Percentiles rank a stretch among this genome's conserved stretches.
Evolutionary conservation across 2,329 filamentous ascomycete genomes (phyloP).

Genomic region (Trichoderma koningiopsis): DNA sequence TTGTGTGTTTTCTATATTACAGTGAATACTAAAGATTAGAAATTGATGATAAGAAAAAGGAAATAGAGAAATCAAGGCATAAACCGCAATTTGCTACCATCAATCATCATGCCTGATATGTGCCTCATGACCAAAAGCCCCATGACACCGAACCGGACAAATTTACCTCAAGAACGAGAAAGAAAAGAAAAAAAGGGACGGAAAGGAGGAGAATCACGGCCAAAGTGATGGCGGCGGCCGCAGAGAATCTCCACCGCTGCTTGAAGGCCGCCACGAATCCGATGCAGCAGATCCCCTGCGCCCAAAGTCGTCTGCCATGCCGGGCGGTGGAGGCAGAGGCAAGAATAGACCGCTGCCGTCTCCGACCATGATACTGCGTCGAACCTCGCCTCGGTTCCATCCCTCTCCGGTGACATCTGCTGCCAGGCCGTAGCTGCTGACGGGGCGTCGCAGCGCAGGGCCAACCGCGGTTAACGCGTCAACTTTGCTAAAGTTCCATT

Average conservation of each 20-base stretch:
- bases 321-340: slow-evolving; percentile 47
- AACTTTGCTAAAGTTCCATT: slow-evolving; percentile 61
- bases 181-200: background rate
- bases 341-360: slow-evolving; percentile 56
- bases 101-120: slow-evolving; percentile 16
- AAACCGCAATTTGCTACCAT: slow-evolving; percentile 8
- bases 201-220: background rate
- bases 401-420: slow-evolving; percentile 52
- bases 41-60: background rate
- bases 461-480: slow-evolving; percentile 37
- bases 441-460: slow-evolving; percentile 44
- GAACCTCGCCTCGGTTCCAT: slow-evolving; percentile 55
- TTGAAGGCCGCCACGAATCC: slow-evolving; percentile 35
- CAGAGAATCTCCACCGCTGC: slow-evolving; percentile 24
- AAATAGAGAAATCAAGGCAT: background rate
- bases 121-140: slow-evolving; percentile 13
- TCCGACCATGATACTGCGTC: slow-evolving; percentile 57
- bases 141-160: slow-evolving; percentile 5
- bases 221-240: slow-evolving; percentile 18
- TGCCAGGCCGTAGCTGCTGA: slow-evolving; percentile 61
- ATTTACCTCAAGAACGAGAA: background rate
- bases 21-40: background rate
- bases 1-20: slow-evolving; percentile 18
- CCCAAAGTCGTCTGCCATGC: background rate
- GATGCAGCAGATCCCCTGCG: slow-evolving; percentile 26